phyloP scores from a whole-genome alignment of 139 green algal genomes.

The Nannochloris sp. region DNA sequence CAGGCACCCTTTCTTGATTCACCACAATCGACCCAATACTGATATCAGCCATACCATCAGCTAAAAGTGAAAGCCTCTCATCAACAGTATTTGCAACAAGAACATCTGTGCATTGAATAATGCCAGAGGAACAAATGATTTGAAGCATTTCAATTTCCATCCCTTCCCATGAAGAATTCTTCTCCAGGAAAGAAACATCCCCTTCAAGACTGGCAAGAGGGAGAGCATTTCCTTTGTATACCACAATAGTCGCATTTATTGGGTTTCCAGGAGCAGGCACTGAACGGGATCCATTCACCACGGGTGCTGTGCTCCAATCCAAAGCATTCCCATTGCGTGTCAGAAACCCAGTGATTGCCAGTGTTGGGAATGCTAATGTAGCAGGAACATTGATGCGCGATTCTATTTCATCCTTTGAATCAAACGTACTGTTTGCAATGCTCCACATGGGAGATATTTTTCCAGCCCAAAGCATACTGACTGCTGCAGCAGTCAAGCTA shows the following conservation, averaged over 20 bases:
- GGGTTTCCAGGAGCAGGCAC: background rate
- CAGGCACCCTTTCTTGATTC: background rate
- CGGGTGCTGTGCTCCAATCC: background rate
- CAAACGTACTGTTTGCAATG: background rate
- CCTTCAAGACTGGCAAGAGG: background rate
- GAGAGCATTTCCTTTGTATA: constrained; percentile 1
- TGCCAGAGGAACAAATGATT: background rate
- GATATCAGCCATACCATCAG: background rate
- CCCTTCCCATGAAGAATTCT: background rate
- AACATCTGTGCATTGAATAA: background rate
- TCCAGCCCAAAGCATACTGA: constrained; percentile 2
- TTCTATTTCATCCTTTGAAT: background rate
- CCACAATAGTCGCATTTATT: background rate
- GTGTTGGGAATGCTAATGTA: background rate
- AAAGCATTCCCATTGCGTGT: background rate
- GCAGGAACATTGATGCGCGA: background rate
- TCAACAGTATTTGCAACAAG: background rate
- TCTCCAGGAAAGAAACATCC: background rate
- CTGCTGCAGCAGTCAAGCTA: background rate
- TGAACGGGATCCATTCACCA: background rate
- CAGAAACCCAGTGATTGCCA: background rate
- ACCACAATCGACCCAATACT: constrained; percentile 1
- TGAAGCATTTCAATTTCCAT: constrained; percentile 3
- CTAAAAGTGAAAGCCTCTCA: background rate
- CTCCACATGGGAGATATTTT: background rate